These are phyloP conservation scores for Lentinula edodes DNA, from an alignment of 768 basidiomycete genomes.

Conservation along the genomic window DNA sequence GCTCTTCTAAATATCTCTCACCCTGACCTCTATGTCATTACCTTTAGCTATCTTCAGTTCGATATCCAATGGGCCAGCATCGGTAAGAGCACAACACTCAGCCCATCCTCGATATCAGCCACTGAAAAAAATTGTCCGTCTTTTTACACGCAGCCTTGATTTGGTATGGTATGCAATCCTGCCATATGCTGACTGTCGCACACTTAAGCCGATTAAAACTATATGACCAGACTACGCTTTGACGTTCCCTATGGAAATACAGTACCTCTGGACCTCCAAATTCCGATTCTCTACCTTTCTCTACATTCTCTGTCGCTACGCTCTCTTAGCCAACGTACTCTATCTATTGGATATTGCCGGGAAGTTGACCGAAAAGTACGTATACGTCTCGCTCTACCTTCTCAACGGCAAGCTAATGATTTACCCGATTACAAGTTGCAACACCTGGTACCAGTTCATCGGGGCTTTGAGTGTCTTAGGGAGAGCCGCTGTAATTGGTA, in stretches of 20 bases:
- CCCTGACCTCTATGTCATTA: neutral
- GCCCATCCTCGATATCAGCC: neutral
- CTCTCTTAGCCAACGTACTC: slow-evolving; percentile 25
- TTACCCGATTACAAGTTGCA: slow-evolving; percentile 15
- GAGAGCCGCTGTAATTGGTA: slow-evolving; percentile 21
- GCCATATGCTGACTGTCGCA: neutral
- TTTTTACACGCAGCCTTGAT: slow-evolving; percentile 15
- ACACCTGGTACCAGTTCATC: slow-evolving; percentile 21
- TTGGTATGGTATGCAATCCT: slow-evolving; percentile 17
- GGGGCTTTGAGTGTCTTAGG: slow-evolving; percentile 24
- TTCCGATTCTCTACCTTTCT: slow-evolving; percentile 25
- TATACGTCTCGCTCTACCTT: neutral
- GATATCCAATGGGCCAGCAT: slow-evolving; percentile 7
- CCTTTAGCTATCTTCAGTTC: slow-evolving; percentile 2
- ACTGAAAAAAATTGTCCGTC: neutral
- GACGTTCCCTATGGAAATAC: slow-evolving; percentile 24
- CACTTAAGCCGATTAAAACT: neutral
- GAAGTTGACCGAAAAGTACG: slow-evolving; percentile 10
- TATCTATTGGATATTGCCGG: slow-evolving; percentile 23
- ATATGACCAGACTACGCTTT: slow-evolving; percentile 17
- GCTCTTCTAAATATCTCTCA: no score
- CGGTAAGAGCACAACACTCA: neutral
- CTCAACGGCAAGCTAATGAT: neutral
- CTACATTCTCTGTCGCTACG: slow-evolving; percentile 28
- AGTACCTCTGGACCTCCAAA: slow-evolving; percentile 24